Conservation (phyloP, 1,284 basidiomycete species). For the Caloboletus inedulis region DNA sequence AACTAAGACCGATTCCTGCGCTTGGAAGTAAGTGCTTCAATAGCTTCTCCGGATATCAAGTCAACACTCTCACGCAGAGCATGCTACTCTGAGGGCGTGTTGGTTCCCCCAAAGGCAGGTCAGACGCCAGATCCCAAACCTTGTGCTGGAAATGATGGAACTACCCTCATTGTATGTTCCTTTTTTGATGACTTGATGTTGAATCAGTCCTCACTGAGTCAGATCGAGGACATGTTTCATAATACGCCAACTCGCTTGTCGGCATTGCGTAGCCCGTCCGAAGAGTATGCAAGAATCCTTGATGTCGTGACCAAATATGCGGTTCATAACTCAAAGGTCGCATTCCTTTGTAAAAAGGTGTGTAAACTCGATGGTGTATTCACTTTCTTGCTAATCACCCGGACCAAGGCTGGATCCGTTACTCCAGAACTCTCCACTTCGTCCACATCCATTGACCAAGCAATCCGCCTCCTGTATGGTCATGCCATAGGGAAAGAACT, state of each 20-base stretch:
- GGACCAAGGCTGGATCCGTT: constrained; percentile 61
- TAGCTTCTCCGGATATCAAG: neutral
- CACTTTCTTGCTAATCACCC: neutral
- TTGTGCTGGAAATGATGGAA: constrained; percentile 93
- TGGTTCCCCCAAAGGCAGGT: constrained; percentile 68
- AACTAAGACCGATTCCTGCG: constrained; percentile 74
- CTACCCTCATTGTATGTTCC: constrained; percentile 72
- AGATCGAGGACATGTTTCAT: constrained; percentile 97
- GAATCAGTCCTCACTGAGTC: constrained; percentile 1
- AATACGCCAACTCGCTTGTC: constrained; percentile 89
- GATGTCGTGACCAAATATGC: constrained; percentile 96
- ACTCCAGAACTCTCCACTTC: constrained; percentile 85
- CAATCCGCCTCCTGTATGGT: constrained; percentile 84
- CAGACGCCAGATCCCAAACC: constrained; percentile 76
- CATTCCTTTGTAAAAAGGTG: constrained; percentile 92
- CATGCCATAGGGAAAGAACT: constrained; percentile 81
- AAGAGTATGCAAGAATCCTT: constrained; percentile 90
- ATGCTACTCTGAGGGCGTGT: constrained; percentile 70
- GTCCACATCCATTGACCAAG: constrained; percentile 62
- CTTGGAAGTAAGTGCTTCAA: constrained; percentile 75
- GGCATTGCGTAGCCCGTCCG: constrained; percentile 81
- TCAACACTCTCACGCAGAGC: constrained; percentile 51
- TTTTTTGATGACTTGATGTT: neutral
- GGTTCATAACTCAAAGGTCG: constrained; percentile 83
- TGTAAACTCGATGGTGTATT: neutral